Conservation (phyloP, 2,329 filamentous ascomycete species). For the Thelonectria blattea region DNA sequence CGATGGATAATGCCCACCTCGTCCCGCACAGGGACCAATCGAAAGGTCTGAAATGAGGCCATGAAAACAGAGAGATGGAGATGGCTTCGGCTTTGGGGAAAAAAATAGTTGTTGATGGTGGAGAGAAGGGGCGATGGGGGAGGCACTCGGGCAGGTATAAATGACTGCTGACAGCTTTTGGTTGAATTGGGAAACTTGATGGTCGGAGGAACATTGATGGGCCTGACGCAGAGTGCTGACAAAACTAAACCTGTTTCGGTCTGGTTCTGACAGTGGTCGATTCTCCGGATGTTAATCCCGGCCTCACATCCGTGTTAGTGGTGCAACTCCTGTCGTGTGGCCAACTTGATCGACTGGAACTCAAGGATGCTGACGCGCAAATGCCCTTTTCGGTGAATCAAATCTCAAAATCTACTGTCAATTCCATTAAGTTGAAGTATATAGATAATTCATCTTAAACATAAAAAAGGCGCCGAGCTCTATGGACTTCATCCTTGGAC, state of each 20-base stretch:
- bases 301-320: too few species aligned
- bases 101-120: neutral
- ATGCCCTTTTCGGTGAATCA: neutral
- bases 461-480: too few species aligned
- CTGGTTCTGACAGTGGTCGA: neutral
- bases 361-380: neutral
- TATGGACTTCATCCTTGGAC: too few species aligned
- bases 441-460: too few species aligned
- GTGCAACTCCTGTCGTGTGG: too few species aligned
- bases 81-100: neutral
- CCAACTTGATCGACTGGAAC: neutral
- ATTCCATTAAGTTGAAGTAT: too few species aligned
- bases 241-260: slow-evolving; percentile 5
- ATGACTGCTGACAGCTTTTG: slow-evolving; percentile 18
- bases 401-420: neutral
- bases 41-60: slow-evolving; percentile 30
- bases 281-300: too few species aligned
- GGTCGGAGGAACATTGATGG: neutral
- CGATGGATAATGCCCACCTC: slow-evolving; percentile 16
- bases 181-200: slow-evolving; percentile 4
- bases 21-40: slow-evolving; percentile 27
- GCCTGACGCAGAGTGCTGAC: slow-evolving; percentile 8
- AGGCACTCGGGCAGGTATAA: slow-evolving; percentile 1
- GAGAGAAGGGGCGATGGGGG: neutral
- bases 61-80: slow-evolving; percentile 1